These are phyloP conservation scores for Symbiodinium pilosum DNA, from an alignment of 73 alveolate species.

Conservation along the genomic window DNA sequence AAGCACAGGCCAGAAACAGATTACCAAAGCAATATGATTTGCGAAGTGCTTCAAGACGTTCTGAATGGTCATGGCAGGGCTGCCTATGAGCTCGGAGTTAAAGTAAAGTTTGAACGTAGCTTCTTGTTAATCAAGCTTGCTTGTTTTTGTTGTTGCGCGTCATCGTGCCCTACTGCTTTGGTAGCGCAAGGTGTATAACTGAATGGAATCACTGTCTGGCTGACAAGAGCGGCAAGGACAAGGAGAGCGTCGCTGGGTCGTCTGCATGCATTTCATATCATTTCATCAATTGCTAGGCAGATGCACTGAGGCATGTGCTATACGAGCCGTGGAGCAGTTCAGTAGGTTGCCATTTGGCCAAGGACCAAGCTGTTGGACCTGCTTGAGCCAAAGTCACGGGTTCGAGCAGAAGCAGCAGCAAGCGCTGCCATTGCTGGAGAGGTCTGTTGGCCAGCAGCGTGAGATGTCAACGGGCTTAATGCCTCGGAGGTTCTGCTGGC, in stretches of 20 bases:
- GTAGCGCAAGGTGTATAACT: slow-evolving; percentile 18
- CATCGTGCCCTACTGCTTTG: too few species aligned
- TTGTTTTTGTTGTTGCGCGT: too few species aligned
- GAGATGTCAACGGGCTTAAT: background rate
- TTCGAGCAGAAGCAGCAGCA: background rate
- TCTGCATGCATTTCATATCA: too few species aligned
- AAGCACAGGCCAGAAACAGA: too few species aligned
- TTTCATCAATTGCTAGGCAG: background rate
- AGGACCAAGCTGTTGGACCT: slow-evolving; percentile 35
- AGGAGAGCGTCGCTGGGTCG: slow-evolving; percentile 21
- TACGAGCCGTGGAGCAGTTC: too few species aligned
- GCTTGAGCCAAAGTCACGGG: background rate
- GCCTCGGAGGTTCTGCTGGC: too few species aligned
- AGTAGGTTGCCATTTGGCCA: background rate
- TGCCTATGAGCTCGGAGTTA: too few species aligned
- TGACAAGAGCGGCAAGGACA: slow-evolving; percentile 37
- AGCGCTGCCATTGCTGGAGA: background rate
- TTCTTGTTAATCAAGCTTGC: too few species aligned
- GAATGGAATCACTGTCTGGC: slow-evolving; percentile 55
- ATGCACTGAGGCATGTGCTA: background rate
- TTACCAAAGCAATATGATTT: too few species aligned
- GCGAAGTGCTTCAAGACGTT: too few species aligned
- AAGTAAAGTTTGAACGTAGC: too few species aligned
- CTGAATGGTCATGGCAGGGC: too few species aligned
- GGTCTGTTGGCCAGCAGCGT: background rate